Evolutionary conservation across 768 basidiomycete genomes (phyloP), one percentile per base, ranked within the genome.

Genomic region (Boletus eberwhitei): DNA sequence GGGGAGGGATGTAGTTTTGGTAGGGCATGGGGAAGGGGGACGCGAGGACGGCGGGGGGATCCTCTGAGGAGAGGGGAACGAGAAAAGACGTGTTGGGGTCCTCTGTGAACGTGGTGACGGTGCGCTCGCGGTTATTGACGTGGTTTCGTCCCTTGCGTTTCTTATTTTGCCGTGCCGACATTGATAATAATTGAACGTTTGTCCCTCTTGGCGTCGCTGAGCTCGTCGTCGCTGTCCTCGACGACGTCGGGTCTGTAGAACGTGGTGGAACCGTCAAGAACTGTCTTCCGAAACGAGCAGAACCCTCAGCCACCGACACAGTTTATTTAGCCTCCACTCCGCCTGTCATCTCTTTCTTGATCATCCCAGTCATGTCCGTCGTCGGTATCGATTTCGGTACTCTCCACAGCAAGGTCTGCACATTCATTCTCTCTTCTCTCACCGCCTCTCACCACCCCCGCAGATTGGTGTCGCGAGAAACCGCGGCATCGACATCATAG

Each of bases 401-500:
- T 50, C 80, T 95, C 14, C 85, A 87, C 72, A 90, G 88, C 75
- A 93, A 95, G 82, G 91, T 89, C 54, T 37, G 31, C 22, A 52
- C 50, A 48, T 1, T 1, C 24, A 2, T 52, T 35, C 40, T 44
- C 70, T 9, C 7, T 43, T 8, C 11, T 12, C 9, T 19, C 1
- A 14, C 22, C 14, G 3, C 12, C 12, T 8, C 47, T 61, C 34
- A 57, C 34, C 51, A 2, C 21, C 31, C 5, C 7, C 1, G 3
- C 60, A 91, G 92, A 94, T 98, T 71, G 94, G 94, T 77, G 94
- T 96, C 60, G 94, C 94, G 19, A 83, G 94, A 74, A 88, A 91
- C 75, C 83, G 92, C 68, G 96, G 96, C 63, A 96, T 99, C 77
- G 96, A 99, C 81, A 94, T 99, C 74, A 96, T 99, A 77, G 79